phyloP scores from a whole-genome alignment of 75 land plant species.

The Cupressus sempervirens region DNA sequence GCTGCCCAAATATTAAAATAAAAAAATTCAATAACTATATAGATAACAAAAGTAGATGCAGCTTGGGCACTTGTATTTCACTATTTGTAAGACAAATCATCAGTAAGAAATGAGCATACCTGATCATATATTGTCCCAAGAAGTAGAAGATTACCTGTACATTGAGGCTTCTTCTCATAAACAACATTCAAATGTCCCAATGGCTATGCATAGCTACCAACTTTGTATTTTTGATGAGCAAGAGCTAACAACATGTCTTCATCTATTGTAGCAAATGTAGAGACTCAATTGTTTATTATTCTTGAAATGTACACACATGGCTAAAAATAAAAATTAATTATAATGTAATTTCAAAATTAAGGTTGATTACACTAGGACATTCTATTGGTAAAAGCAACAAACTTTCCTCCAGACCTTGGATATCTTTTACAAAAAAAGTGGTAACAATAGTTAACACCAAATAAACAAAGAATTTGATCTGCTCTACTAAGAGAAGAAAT shows the following conservation, averaged over 20 bases:
- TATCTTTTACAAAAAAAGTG: no score
- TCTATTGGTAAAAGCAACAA: no score
- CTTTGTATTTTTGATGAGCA: constrained; percentile 86
- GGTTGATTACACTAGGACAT: no score
- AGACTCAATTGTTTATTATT: not conserved
- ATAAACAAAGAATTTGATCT: no score
- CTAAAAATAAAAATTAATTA: not conserved
- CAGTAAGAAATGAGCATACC: constrained; percentile 33
- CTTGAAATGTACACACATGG: not conserved
- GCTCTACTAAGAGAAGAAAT: no score
- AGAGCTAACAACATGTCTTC: constrained; percentile 61
- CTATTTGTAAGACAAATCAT: not conserved
- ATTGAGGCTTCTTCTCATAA: constrained; percentile 66
- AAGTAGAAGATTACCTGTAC: constrained; percentile 86
- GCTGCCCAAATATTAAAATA: constrained; percentile 29
- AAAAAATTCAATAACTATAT: not conserved
- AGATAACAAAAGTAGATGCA: not conserved
- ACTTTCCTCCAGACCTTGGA: no score
- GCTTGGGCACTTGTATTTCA: not conserved
- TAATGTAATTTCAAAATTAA: not conserved
- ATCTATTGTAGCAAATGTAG: constrained; percentile 36
- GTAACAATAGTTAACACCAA: no score
- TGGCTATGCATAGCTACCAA: constrained; percentile 77
- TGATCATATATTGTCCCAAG: constrained; percentile 94
- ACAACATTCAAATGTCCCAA: constrained; percentile 66